Conservation (phyloP, 192 early-diverging fungal genomes). For the Gaertneriomyces sp. region DNA sequence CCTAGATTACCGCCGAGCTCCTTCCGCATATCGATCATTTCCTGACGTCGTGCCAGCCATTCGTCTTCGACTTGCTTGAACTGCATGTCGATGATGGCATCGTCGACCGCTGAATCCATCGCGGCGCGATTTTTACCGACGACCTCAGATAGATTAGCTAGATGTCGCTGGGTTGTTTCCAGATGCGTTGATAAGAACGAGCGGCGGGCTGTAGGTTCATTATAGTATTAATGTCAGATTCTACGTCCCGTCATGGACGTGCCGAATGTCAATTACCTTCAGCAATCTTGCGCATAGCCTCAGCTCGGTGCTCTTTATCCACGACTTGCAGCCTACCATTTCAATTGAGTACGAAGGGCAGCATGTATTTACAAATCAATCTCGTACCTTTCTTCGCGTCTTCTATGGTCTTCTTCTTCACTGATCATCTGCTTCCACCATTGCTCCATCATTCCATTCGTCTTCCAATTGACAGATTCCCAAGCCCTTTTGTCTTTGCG, state of each 20-base stretch:
- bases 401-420: conserved; percentile 30
- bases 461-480: conserved; percentile 49
- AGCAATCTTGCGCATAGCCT: conserved; percentile 36
- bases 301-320: conserved; percentile 43
- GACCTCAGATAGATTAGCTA: conserved; percentile 22
- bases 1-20: not conserved
- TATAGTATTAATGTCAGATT: not conserved
- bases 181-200: conserved; percentile 4
- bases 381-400: conserved; percentile 23
- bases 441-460: conserved; percentile 53
- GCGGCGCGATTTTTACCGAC: conserved; percentile 23
- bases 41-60: conserved; percentile 38
- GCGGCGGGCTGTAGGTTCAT: not conserved
- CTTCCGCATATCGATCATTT: conserved; percentile 29
- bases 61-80: conserved; percentile 45
- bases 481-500: conserved; percentile 39
- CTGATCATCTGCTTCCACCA: conserved; percentile 50
- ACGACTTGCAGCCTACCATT: conserved; percentile 31
- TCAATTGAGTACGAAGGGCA: not conserved
- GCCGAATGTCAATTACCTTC: conserved; percentile 30
- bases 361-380: not conserved
- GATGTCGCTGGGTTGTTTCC: not conserved
- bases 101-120: conserved; percentile 30
- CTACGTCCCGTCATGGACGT: too few relatives aligned
- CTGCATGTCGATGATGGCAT: conserved; percentile 1